phyloP scores from a whole-genome alignment of 2,329 filamentous ascomycete species.

The Fusarium piperis region DNA sequence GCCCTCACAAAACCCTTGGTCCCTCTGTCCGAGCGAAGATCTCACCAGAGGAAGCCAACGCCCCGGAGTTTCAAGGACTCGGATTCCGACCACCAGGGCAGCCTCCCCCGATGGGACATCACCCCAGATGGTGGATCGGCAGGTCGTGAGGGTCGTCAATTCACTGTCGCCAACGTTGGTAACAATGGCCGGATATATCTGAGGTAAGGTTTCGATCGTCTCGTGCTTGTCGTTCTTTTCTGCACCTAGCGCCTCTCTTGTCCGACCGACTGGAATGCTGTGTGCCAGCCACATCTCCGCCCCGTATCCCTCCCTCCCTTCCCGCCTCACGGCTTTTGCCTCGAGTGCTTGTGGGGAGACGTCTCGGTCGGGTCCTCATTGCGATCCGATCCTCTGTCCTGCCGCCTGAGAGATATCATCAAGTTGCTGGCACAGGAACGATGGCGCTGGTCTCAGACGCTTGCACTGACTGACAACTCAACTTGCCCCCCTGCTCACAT shows the following conservation, averaged over 20 bases:
- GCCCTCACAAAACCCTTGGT: conserved; percentile 51
- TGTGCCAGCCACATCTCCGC: conserved; percentile 22
- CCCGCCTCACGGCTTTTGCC: conserved; percentile 15
- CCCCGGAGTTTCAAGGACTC: conserved; percentile 54
- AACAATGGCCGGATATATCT: conserved; percentile 86
- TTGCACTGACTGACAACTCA: conserved; percentile 20
- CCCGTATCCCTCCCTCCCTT: conserved; percentile 17
- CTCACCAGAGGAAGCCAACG: conserved; percentile 52
- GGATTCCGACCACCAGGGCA: conserved; percentile 55
- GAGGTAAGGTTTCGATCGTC: conserved; percentile 62
- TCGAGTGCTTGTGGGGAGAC: conserved; percentile 23
- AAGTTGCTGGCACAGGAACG: conserved; percentile 21
- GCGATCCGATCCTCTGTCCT: conserved; percentile 17
- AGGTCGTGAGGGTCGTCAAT: conserved; percentile 74
- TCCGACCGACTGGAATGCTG: conserved; percentile 24
- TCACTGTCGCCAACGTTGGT: conserved; percentile 83
- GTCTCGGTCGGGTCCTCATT: conserved; percentile 16
- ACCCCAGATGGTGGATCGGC: conserved; percentile 69
- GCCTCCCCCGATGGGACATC: conserved; percentile 58
- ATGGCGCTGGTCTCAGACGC: background rate
- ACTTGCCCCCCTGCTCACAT: conserved; percentile 16
- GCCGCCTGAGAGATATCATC: conserved; percentile 18
- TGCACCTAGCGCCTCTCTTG: conserved; percentile 9
- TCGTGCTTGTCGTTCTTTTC: conserved; percentile 2
- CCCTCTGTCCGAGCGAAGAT: conserved; percentile 58